These are phyloP conservation scores for Flaveria brownii DNA, from an alignment of 129 eudicot genomes.

Conservation along the genomic window DNA sequence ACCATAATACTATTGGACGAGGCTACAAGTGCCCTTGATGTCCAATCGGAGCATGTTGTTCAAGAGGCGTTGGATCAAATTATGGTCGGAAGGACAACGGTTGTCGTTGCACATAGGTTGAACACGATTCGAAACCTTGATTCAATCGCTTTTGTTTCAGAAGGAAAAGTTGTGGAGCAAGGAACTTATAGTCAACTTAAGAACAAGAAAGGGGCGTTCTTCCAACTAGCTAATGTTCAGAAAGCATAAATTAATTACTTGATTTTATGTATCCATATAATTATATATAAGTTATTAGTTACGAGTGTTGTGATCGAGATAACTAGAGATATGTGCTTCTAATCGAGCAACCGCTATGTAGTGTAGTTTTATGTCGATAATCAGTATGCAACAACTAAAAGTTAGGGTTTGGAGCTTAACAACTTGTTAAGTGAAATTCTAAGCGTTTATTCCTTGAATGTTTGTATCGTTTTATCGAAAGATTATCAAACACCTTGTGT, in stretches of 20 bases:
- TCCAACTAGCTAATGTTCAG: slow-evolving; percentile 77
- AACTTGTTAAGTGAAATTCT: not conserved
- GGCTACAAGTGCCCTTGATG: slow-evolving; percentile 90
- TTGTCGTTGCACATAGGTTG: slow-evolving; percentile 86
- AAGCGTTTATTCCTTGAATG: slow-evolving; percentile 9
- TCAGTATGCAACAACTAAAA: not conserved
- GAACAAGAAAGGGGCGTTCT: slow-evolving; percentile 80
- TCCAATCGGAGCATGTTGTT: slow-evolving; percentile 82
- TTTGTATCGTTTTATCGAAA: not conserved
- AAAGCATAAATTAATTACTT: slow-evolving; percentile 21
- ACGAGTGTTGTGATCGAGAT: not conserved
- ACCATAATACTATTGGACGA: slow-evolving; percentile 68
- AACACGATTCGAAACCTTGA: slow-evolving; percentile 82
- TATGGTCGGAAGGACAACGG: slow-evolving; percentile 86
- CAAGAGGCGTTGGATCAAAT: slow-evolving; percentile 81
- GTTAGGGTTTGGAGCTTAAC: not conserved
- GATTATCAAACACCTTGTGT: not conserved
- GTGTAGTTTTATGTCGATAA: not conserved
- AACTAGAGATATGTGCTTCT: not conserved
- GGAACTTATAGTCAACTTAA: slow-evolving; percentile 72
- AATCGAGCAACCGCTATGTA: slow-evolving; percentile 1
- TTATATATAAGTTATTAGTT: not conserved
- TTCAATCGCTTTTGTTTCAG: slow-evolving; percentile 65
- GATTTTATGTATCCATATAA: slow-evolving; percentile 12
- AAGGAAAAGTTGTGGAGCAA: slow-evolving; percentile 77